Conservation (phyloP, 2,329 filamentous ascomycete species). For the Botrytis paeoniae region DNA sequence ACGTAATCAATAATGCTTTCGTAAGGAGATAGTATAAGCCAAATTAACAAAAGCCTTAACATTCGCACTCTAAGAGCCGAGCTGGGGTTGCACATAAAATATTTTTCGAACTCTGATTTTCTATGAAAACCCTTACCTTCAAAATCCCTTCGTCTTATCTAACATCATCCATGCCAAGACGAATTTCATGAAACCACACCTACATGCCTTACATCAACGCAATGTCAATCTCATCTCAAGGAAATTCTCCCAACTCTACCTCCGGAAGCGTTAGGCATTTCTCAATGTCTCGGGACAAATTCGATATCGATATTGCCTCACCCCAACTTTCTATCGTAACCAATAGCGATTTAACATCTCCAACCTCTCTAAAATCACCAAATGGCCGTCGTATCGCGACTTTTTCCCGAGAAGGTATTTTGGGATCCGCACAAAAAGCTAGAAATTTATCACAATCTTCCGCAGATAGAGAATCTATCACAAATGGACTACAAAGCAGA, state of each 20-base stretch:
- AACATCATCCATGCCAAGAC: neutral
- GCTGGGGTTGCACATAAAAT: constrained; percentile 16
- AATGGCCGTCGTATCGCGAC: constrained; percentile 45
- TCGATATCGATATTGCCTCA: constrained; percentile 33
- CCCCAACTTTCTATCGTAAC: constrained; percentile 32
- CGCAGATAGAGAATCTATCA: constrained; percentile 42
- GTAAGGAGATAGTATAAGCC: constrained; percentile 27
- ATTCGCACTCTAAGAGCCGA: constrained; percentile 11
- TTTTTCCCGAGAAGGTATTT: constrained; percentile 54
- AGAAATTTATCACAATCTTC: constrained; percentile 55
- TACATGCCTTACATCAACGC: constrained; percentile 22
- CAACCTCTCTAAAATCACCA: constrained; percentile 49
- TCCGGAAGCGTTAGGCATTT: constrained; percentile 31
- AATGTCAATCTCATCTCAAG: constrained; percentile 37
- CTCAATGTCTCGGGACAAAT: constrained; percentile 36
- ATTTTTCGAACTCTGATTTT: constrained; percentile 3
- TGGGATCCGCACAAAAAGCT: constrained; percentile 52
- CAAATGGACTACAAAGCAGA: constrained; percentile 44
- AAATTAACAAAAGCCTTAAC: constrained; percentile 23
- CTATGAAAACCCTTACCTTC: constrained; percentile 1
- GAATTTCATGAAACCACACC: constrained; percentile 25
- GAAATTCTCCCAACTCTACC: constrained; percentile 34
- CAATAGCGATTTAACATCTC: constrained; percentile 28
- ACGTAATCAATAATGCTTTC: constrained; percentile 27
- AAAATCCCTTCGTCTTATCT: neutral